Conservation (phyloP, 2,329 filamentous ascomycete species). For the Bretziella fagacearum region DNA sequence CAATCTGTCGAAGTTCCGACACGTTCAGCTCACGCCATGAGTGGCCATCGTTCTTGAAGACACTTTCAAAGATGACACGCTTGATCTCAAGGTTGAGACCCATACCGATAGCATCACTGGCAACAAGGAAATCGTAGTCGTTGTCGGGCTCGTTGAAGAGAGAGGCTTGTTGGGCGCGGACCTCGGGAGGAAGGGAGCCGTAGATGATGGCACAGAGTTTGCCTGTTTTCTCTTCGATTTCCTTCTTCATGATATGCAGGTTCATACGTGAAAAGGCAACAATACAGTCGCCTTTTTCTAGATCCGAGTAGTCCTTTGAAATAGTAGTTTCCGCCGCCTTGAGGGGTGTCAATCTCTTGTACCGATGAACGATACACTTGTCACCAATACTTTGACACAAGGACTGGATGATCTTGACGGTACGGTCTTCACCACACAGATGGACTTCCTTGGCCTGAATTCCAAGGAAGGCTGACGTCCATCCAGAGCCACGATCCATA, state of each 20-base stretch:
- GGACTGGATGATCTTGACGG: constrained; percentile 60
- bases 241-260: constrained; percentile 63
- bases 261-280: constrained; percentile 70
- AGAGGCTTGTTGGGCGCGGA: constrained; percentile 73
- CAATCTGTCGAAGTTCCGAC: constrained; percentile 87
- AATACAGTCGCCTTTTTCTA: constrained; percentile 80
- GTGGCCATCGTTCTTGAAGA: constrained; percentile 52
- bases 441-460: constrained; percentile 79
- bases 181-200: constrained; percentile 79
- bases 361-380: constrained; percentile 62
- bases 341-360: constrained; percentile 68
- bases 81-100: constrained; percentile 86
- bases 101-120: constrained; percentile 95
- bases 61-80: constrained; percentile 71
- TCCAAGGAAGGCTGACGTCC: constrained; percentile 81
- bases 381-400: constrained; percentile 70
- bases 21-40: constrained; percentile 41
- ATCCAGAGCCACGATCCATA: constrained; percentile 69
- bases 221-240: constrained; percentile 60
- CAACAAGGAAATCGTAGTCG: constrained; percentile 86
- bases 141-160: constrained; percentile 93
- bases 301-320: constrained; percentile 41
- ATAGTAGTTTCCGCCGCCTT: constrained; percentile 48
- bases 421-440: constrained; percentile 77
- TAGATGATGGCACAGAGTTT: constrained; percentile 84